A percentile compares a stretch with the other conserved stretches of the same genome.
These are phyloP conservation scores for Fusarium pseudocircinatum DNA, from an alignment of 2,329 filamentous ascomycete genomes.

Conservation along the genomic window DNA sequence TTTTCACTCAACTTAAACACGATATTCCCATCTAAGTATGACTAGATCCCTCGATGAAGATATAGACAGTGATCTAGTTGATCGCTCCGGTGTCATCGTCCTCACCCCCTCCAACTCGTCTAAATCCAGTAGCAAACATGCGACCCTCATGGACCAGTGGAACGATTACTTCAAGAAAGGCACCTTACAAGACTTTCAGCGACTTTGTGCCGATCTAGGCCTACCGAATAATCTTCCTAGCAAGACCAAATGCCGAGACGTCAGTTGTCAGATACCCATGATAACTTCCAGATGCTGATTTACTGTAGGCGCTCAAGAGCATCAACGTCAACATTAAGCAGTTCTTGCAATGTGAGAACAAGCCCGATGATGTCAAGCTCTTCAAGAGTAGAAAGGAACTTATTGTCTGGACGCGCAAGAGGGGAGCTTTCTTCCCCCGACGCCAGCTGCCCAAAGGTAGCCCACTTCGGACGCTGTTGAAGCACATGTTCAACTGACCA, in stretches of 20 bases:
- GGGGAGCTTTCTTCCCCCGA: slow-evolving; percentile 46
- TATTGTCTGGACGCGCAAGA: slow-evolving; percentile 7
- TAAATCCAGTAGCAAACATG: background rate
- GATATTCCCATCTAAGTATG: background rate
- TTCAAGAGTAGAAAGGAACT: slow-evolving; percentile 50
- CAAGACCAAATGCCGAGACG: slow-evolving; percentile 58
- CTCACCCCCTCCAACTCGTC: background rate
- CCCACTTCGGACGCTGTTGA: slow-evolving; percentile 46
- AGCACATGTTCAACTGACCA: background rate
- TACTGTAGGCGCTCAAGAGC: slow-evolving; percentile 51
- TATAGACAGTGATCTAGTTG: background rate
- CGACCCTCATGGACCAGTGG: slow-evolving; percentile 34
- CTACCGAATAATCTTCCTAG: slow-evolving; percentile 50
- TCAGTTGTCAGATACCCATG: slow-evolving; percentile 35
- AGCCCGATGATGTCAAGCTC: slow-evolving; percentile 39
- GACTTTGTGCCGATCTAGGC: slow-evolving; percentile 56
- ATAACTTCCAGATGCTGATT: background rate
- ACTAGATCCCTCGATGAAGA: background rate
- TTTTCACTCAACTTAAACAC: background rate
- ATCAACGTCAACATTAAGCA: slow-evolving; percentile 62
- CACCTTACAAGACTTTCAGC: slow-evolving; percentile 55
- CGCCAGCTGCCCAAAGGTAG: slow-evolving; percentile 51
- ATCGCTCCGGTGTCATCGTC: background rate
- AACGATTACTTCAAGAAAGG: slow-evolving; percentile 45
- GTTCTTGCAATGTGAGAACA: slow-evolving; percentile 52